Conservation (phyloP, 495 filamentous ascomycete genomes). For the Bathelium albidoporum region DNA sequence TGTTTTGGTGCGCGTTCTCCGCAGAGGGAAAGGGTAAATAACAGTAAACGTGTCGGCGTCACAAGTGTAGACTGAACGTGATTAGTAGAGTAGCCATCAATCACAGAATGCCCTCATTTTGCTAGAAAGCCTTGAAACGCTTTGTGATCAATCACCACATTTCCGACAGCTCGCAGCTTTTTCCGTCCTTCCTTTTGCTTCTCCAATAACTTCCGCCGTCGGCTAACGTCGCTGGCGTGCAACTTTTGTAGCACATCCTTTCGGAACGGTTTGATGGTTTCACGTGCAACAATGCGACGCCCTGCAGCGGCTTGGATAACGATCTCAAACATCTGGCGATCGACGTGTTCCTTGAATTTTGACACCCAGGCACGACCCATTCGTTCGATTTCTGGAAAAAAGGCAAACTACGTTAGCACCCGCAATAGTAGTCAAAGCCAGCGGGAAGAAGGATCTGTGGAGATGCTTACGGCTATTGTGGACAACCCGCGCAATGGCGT, state of each 20-base stretch:
- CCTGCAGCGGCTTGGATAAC: slow-evolving; percentile 89
- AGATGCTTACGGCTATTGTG: slow-evolving; percentile 37
- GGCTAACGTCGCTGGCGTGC: slow-evolving; percentile 77
- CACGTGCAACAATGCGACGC: slow-evolving; percentile 73
- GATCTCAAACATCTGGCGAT: slow-evolving; percentile 92
- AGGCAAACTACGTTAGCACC: neutral
- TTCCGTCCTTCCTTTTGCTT: slow-evolving; percentile 96
- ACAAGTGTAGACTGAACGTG: neutral
- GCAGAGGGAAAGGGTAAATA: no score
- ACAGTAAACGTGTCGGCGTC: no score
- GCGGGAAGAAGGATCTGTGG: neutral
- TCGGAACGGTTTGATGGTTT: slow-evolving; percentile 92
- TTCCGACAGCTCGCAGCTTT: slow-evolving; percentile 60
- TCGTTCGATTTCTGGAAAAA: slow-evolving; percentile 58
- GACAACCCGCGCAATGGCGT: slow-evolving; percentile 85
- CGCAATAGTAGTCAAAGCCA: neutral
- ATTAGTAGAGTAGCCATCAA: neutral
- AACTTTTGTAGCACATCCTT: slow-evolving; percentile 92
- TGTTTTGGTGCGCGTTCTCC: no score
- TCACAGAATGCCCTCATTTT: slow-evolving; percentile 34
- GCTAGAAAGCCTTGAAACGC: slow-evolving; percentile 86
- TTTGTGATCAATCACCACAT: slow-evolving; percentile 86
- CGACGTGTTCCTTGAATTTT: slow-evolving; percentile 95
- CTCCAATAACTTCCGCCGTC: slow-evolving; percentile 79
- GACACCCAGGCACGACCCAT: slow-evolving; percentile 79